Evolutionary conservation across 1,284 basidiomycete species (phyloP).

Genomic region (Ustilago trichophora): DNA sequence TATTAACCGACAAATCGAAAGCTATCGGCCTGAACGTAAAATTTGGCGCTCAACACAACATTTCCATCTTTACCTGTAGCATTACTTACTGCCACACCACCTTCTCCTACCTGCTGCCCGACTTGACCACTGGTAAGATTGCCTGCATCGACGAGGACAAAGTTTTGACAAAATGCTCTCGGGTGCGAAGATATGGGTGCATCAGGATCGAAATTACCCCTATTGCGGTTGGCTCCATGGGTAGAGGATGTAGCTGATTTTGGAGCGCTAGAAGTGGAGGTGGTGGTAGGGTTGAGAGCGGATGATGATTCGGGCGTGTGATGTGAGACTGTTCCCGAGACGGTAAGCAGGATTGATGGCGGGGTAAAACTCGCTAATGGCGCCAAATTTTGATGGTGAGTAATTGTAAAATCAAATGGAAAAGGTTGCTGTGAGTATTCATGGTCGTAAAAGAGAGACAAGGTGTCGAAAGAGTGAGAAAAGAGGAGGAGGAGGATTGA

Average conservation of each 20-base stretch:
- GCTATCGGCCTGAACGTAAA: slow-evolving; percentile 59
- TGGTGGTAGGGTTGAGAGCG: slow-evolving; percentile 17
- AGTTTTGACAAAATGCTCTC: slow-evolving; percentile 57
- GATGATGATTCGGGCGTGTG: slow-evolving; percentile 60
- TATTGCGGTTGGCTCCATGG: slow-evolving; percentile 15
- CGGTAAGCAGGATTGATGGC: slow-evolving; percentile 55
- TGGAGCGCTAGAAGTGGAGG: slow-evolving; percentile 51
- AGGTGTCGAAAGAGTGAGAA: not conserved
- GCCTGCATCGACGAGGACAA: slow-evolving; percentile 54
- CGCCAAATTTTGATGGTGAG: too few relatives aligned
- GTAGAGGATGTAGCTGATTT: slow-evolving; percentile 49
- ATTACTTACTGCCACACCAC: slow-evolving; percentile 20
- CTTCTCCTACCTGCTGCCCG: slow-evolving; percentile 11
- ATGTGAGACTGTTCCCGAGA: slow-evolving; percentile 61
- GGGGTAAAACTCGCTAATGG: slow-evolving; percentile 33
- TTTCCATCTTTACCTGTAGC: slow-evolving; percentile 31
- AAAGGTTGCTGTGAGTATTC: too few relatives aligned
- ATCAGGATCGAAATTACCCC: slow-evolving; percentile 48
- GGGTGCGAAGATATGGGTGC: slow-evolving; percentile 56
- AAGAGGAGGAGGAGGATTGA: not conserved
- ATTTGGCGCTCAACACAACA: slow-evolving; percentile 41
- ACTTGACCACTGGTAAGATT: too few relatives aligned
- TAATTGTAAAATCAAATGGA: too few relatives aligned
- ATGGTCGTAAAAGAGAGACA: too few relatives aligned
- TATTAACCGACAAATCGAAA: slow-evolving; percentile 59